These are phyloP conservation scores for Fusarium hainanense DNA, from an alignment of 2,329 filamentous ascomycete species.

Conservation along the genomic window DNA sequence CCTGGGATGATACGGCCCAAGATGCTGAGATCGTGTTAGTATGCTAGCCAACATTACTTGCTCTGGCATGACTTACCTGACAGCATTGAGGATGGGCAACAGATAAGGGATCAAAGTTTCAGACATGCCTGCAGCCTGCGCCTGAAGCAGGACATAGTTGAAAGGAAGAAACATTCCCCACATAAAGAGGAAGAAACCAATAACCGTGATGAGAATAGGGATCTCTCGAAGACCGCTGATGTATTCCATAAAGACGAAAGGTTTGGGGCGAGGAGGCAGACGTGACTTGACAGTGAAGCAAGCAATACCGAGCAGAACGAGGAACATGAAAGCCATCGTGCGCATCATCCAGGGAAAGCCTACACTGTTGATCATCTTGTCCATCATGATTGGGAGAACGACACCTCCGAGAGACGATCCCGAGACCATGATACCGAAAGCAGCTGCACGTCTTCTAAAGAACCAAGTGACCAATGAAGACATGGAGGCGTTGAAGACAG, in stretches of 20 bases:
- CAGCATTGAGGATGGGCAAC: constrained; percentile 67
- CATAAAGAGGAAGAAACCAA: constrained; percentile 66
- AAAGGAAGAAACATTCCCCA: constrained; percentile 66
- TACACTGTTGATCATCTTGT: constrained; percentile 61
- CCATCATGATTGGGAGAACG: constrained; percentile 70
- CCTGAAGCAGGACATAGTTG: constrained; percentile 64
- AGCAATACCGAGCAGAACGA: constrained; percentile 50
- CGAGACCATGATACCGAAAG: constrained; percentile 64
- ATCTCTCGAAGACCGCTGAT: constrained; percentile 58
- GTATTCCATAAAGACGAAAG: constrained; percentile 61
- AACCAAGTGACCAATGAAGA: constrained; percentile 64
- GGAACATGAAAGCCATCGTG: constrained; percentile 59
- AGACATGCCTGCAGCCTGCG: constrained; percentile 57
- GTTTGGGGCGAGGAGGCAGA: constrained; percentile 58
- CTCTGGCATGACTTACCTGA: constrained; percentile 52
- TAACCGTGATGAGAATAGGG: constrained; percentile 56
- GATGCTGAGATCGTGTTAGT: constrained; percentile 52
- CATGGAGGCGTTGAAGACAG: constrained; percentile 57
- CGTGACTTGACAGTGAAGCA: constrained; percentile 52
- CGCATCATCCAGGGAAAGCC: constrained; percentile 63
- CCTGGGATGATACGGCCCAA: constrained; percentile 64
- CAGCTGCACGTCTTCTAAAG: constrained; percentile 60
- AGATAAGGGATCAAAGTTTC: constrained; percentile 58
- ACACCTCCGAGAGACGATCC: constrained; percentile 67
- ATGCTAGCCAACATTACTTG: not conserved